Evolutionary conservation across 148 eudicot species (phyloP).

Genomic region (Selenicereus undatus): DNA sequence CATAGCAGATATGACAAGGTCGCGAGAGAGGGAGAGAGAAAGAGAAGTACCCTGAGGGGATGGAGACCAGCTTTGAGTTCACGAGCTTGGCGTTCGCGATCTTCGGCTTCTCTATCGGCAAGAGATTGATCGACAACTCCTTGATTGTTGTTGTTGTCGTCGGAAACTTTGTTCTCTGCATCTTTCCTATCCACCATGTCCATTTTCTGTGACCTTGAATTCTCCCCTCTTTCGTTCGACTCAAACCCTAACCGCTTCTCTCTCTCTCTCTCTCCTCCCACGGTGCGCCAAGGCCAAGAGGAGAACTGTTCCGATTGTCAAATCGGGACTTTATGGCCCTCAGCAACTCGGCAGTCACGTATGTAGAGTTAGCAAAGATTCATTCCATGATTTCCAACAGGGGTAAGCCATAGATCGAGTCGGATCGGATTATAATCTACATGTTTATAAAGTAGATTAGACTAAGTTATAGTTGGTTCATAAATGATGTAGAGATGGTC

Average conservation of each 20-base stretch:
- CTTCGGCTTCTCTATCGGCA: slow-evolving; percentile 45
- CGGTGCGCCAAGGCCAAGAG: neutral
- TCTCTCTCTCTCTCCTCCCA: neutral
- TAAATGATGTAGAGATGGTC: no score
- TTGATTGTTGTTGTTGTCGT: slow-evolving; percentile 8
- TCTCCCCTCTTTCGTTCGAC: neutral
- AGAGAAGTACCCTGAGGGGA: slow-evolving; percentile 61
- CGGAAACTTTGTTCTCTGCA: slow-evolving; percentile 34
- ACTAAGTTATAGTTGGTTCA: no score
- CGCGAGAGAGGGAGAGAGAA: neutral
- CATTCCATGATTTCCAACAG: no score
- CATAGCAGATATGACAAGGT: neutral
- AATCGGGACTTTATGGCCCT: neutral
- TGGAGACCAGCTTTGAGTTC: slow-evolving; percentile 83
- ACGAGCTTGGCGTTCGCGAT: slow-evolving; percentile 64
- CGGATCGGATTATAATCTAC: no score
- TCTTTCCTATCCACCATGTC: slow-evolving; percentile 41
- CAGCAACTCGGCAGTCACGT: no score
- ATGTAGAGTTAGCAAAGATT: no score
- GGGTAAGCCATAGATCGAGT: no score
- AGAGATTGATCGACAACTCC: slow-evolving; percentile 24
- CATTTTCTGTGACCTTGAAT: slow-evolving; percentile 21
- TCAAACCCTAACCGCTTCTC: slow-evolving; percentile 18
- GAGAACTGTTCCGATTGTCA: neutral
- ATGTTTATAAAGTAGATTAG: no score